Evolutionary conservation across 768 basidiomycete genomes (phyloP).

Genomic region (Podaxis sp.): DNA sequence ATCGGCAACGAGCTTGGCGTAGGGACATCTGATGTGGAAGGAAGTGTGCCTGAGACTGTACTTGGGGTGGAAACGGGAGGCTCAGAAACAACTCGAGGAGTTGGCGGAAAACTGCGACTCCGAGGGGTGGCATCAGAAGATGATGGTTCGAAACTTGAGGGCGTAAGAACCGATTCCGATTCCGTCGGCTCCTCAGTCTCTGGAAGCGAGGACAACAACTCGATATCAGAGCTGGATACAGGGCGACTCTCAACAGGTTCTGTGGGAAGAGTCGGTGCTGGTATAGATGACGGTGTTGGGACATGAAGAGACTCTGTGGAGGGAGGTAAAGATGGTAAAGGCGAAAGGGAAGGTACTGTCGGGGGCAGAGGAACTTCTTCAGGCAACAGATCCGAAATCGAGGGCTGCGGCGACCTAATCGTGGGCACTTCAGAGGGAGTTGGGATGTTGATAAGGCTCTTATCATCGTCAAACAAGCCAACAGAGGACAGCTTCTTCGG

Average conservation of each 20-base stretch:
- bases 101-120: not conserved
- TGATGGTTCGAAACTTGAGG: not conserved
- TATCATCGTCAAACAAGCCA: not conserved
- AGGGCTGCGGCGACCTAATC: constrained; percentile 26
- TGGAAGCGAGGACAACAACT: constrained; percentile 13
- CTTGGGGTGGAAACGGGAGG: constrained; percentile 16
- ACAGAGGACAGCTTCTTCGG: constrained; percentile 11
- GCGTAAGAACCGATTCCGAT: constrained; percentile 1
- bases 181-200: not conserved
- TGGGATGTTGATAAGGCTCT: constrained; percentile 21
- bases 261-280: constrained; percentile 16
- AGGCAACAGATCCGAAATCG: constrained; percentile 22
- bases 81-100: not conserved
- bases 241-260: not conserved
- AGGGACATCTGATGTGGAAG: constrained; percentile 16
- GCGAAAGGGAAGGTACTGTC: constrained; percentile 14
- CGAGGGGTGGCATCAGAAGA: constrained; percentile 2
- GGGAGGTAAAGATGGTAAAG: constrained; percentile 18
- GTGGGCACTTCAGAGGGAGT: constrained; percentile 21
- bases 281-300: constrained; percentile 29
- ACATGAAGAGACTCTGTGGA: constrained; percentile 34
- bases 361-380: constrained; percentile 24
- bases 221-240: not conserved
- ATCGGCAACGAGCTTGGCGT: constrained; percentile 17
- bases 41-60: constrained; percentile 18